These are phyloP conservation scores for Saccharomyces hybrid DNA, from an alignment of 1,139 yeast genomes.

Conservation along the genomic window DNA sequence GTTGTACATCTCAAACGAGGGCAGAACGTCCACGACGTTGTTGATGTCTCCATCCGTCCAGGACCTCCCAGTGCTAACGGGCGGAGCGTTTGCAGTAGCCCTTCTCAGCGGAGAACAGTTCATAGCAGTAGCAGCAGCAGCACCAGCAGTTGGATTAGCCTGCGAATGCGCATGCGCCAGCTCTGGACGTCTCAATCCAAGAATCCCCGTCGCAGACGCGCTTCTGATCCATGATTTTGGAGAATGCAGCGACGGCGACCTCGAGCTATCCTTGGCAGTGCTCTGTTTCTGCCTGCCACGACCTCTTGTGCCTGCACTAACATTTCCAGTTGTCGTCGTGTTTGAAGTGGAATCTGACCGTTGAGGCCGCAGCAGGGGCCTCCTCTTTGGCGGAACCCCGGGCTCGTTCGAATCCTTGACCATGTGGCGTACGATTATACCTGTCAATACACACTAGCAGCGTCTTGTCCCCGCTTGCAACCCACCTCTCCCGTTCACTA, in stretches of 20 bases:
- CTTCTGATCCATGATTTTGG: slow-evolving; percentile 19
- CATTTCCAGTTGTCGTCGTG: neutral
- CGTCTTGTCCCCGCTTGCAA: neutral
- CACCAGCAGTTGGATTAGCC: neutral
- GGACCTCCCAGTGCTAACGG: neutral
- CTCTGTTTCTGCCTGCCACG: slow-evolving; percentile 4
- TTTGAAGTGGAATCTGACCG: neutral
- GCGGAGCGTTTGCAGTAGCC: neutral
- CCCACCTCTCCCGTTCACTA: neutral
- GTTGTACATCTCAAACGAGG: slow-evolving; percentile 28
- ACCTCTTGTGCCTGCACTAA: slow-evolving; percentile 1
- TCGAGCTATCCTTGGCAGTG: neutral
- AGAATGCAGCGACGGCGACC: slow-evolving; percentile 1
- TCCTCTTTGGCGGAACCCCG: neutral
- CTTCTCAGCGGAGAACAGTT: slow-evolving; percentile 6
- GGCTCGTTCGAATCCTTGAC: neutral
- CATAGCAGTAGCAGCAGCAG: neutral
- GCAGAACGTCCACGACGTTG: slow-evolving; percentile 20
- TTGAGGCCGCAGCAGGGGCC: neutral
- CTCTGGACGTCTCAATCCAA: slow-evolving; percentile 8
- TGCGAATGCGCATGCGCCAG: neutral
- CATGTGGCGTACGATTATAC: neutral
- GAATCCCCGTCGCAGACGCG: slow-evolving; percentile 17
- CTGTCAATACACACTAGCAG: neutral
- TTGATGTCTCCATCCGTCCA: neutral